A percentile compares a stretch with the other conserved stretches of the same genome.
phyloP scores from a whole-genome alignment of 805 yeast species.

The Candida xiaguanensis region DNA sequence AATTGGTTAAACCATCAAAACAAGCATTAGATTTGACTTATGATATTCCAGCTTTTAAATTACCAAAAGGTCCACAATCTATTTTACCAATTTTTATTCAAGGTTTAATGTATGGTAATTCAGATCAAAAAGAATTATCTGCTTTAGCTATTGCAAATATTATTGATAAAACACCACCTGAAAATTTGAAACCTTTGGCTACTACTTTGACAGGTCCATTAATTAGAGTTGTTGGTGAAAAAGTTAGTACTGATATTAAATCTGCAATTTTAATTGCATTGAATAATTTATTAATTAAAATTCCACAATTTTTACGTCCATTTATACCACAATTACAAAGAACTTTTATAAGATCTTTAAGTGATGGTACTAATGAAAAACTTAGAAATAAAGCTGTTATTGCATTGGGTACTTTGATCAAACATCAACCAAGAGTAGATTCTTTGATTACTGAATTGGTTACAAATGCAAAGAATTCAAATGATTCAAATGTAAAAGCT shows the following conservation, averaged over 20 bases:
- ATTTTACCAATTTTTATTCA: conserved; percentile 88
- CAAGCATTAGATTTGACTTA: conserved; percentile 69
- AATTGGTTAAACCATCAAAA: conserved; percentile 74
- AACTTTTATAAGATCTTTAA: conserved; percentile 87
- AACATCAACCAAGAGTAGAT: conserved; percentile 89
- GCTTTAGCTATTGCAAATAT: conserved; percentile 88
- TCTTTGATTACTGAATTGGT: conserved; percentile 85
- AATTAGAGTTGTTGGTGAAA: conserved; percentile 96
- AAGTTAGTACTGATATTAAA: conserved; percentile 86
- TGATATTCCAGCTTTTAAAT: conserved; percentile 68
- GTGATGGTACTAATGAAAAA: conserved; percentile 70
- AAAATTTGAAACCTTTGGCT: conserved; percentile 78
- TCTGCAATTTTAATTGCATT: conserved; percentile 89
- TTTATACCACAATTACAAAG: conserved; percentile 97
- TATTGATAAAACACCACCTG: conserved; percentile 81
- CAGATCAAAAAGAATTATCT: conserved; percentile 77
- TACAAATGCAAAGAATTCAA: conserved; percentile 63
- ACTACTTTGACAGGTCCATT: conserved; percentile 95
- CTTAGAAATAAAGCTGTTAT: conserved; percentile 82
- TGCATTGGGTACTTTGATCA: conserved; percentile 84
- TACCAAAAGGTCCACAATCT: conserved; percentile 84
- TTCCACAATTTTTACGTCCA: conserved; percentile 89
- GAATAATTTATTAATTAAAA: conserved; percentile 70
- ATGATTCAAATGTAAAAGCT: conserved; percentile 69
- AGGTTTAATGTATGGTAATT: conserved; percentile 90